phyloP scores from a whole-genome alignment of 2,329 filamentous ascomycete genomes.

The Aspergillus pseudoviridinutans region DNA sequence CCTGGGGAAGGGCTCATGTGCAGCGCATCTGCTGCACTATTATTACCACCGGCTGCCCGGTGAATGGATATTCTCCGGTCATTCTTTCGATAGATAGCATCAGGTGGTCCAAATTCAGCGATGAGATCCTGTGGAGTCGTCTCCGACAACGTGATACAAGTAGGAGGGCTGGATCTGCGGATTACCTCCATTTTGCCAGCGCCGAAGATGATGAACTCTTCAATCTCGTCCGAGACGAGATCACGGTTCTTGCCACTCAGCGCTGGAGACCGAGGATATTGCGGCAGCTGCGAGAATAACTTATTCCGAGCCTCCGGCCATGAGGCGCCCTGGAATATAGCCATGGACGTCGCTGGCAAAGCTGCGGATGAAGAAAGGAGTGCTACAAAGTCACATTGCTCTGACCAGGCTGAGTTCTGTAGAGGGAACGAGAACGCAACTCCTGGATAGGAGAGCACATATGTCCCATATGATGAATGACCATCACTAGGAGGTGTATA shows the following conservation, averaged over 20 bases:
- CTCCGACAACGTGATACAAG: constrained; percentile 73
- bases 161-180: constrained; percentile 62
- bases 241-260: constrained; percentile 70
- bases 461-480: constrained; percentile 62
- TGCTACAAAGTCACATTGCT: constrained; percentile 74
- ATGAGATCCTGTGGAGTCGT: constrained; percentile 91
- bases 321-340: constrained; percentile 82
- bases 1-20: constrained; percentile 34
- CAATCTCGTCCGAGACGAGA: constrained; percentile 81
- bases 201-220: constrained; percentile 72
- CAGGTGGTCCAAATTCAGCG: constrained; percentile 84
- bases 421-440: constrained; percentile 90
- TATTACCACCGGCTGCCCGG: constrained; percentile 27
- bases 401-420: constrained; percentile 67
- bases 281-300: constrained; percentile 71
- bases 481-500: constrained; percentile 63
- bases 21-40: constrained; percentile 27
- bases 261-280: constrained; percentile 68
- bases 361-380: constrained; percentile 75
- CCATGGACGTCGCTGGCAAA: constrained; percentile 77
- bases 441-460: constrained; percentile 90
- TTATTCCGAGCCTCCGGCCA: constrained; percentile 78
- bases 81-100: constrained; percentile 88
- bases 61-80: constrained; percentile 88
- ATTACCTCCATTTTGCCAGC: constrained; percentile 74